Base-by-base conservation (phyloP, 2,329 filamentous ascomycete species). In the Periconia macrospinosa region DNA sequence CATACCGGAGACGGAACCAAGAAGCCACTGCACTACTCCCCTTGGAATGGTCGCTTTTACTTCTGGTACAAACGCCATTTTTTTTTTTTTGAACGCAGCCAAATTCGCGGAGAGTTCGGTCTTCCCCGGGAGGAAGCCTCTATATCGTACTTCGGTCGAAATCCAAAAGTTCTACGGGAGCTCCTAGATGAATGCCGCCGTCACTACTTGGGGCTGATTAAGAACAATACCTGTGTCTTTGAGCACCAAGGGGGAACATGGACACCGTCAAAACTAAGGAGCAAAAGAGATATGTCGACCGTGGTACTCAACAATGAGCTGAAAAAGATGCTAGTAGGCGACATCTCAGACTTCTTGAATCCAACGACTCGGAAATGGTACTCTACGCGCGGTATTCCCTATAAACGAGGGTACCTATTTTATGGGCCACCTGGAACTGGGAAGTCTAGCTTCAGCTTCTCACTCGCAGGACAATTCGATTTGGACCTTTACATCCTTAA, bases 331-430 rank as follows among this genome's bases (percentile, higher is more conserved):
- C 76, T 92, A 5, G 70, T 92, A 14, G 75, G 76, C 23, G 23
- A 27, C 64, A 86, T 92, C 61, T 87, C 88, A 58, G 88, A 91
- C 63, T 92, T 90, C 57, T 77, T 92, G 1, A 83, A 90, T 52
- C 87, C 88, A 0, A 76, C 79, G 1, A 89, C 86, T 0, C 82
- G 84, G 51, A 19, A 30, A 37, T 60, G 47, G 58, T 60, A 60
- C 53, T 49, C 42, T 30, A 52, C 3, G 20, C 57, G 47, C 40
- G 43, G 54, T 33, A 44, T 56, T 41, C 54, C 49, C 33, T 63
- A 63, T 45, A 47, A 54, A 51, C 42, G 51, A 53, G 57, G 58
- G 13, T 61, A 61, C 46, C 35, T 63, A 18, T 44, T 63, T 43
- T 42, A 59, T 30, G 49, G 56, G 45, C 45, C 44, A 55, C 52